phyloP scores from a whole-genome alignment of 164 flowering plant genomes.

The Macadamia integrifolia region DNA sequence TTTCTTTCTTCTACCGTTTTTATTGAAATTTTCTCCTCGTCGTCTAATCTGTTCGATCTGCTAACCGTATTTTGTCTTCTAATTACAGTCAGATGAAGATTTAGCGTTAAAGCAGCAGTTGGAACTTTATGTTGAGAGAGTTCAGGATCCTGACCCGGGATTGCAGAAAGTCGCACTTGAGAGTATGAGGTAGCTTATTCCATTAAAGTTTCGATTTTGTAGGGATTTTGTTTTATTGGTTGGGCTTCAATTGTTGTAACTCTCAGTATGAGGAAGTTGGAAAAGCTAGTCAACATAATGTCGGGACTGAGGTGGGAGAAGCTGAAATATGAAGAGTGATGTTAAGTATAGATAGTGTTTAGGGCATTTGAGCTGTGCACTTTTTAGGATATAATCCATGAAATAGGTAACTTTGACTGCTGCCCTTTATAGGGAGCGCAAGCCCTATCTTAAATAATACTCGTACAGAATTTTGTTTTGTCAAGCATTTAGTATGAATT shows the following conservation, averaged over 20 bases:
- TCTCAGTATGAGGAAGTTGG: too few relatives aligned
- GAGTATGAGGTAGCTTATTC: conserved; percentile 78
- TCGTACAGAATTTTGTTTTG: too few relatives aligned
- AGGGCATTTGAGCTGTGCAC: too few relatives aligned
- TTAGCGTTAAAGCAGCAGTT: conserved; percentile 90
- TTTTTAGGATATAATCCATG: too few relatives aligned
- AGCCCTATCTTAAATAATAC: too few relatives aligned
- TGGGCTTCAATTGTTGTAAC: too few relatives aligned
- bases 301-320: too few relatives aligned
- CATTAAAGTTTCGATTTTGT: background rate
- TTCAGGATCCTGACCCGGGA: conserved; percentile 78
- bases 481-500: too few relatives aligned
- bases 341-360: too few relatives aligned
- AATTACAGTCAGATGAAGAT: conserved; percentile 87
- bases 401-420: background rate
- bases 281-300: too few relatives aligned
- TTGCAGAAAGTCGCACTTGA: conserved; percentile 86
- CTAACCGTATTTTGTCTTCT: background rate
- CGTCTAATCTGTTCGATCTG: background rate
- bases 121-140: conserved; percentile 91
- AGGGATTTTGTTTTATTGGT: too few relatives aligned
- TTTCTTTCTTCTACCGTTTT: conserved; percentile 3
- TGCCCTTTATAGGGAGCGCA: background rate
- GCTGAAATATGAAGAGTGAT: too few relatives aligned
- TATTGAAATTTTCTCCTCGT: background rate